phyloP scores from a whole-genome alignment of 1,284 basidiomycete genomes.

The Pascua guehoae region DNA sequence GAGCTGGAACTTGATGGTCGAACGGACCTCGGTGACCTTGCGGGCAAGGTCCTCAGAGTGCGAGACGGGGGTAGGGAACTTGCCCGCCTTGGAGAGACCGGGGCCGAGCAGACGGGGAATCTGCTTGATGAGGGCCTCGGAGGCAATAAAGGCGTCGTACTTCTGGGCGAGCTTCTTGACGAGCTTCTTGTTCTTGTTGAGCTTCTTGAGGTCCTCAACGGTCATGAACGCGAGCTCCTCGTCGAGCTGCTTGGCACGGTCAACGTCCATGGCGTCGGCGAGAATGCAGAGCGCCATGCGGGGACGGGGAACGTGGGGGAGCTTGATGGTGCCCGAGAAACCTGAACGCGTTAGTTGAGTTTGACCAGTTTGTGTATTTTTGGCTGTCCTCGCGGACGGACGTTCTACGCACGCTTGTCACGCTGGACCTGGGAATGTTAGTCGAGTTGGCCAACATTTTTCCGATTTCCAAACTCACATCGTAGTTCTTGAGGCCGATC shows the following conservation, averaged over 20 bases:
- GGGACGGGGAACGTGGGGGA: slow-evolving; percentile 94
- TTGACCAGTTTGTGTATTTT: neutral
- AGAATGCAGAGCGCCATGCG: slow-evolving; percentile 99
- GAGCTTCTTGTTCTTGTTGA: slow-evolving; percentile 90
- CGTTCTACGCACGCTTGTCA: slow-evolving; percentile 46
- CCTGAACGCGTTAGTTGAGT: neutral
- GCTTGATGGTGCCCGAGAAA: slow-evolving; percentile 86
- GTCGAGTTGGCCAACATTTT: neutral
- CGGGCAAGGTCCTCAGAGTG: slow-evolving; percentile 86
- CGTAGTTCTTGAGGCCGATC: slow-evolving; percentile 97
- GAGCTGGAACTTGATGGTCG: slow-evolving; percentile 98
- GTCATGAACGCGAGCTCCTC: slow-evolving; percentile 70
- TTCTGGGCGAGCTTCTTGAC: slow-evolving; percentile 99
- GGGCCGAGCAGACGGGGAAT: slow-evolving; percentile 99
- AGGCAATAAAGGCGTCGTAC: slow-evolving; percentile 98
- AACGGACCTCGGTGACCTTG: slow-evolving; percentile 94
- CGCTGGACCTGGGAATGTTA: slow-evolving; percentile 27
- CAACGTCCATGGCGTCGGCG: slow-evolving; percentile 97
- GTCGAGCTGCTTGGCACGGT: slow-evolving; percentile 57
- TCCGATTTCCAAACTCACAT: slow-evolving; percentile 44
- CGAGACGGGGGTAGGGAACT: slow-evolving; percentile 97
- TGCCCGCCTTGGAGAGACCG: slow-evolving; percentile 99
- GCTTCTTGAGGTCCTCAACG: slow-evolving; percentile 98
- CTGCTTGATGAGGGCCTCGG: slow-evolving; percentile 98
- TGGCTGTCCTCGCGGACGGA: neutral